Evolutionary conservation across 2,329 filamentous ascomycete genomes (phyloP), one percentile per base, ranked within the genome.

Genomic region (Colletotrichum tanaceti): DNA sequence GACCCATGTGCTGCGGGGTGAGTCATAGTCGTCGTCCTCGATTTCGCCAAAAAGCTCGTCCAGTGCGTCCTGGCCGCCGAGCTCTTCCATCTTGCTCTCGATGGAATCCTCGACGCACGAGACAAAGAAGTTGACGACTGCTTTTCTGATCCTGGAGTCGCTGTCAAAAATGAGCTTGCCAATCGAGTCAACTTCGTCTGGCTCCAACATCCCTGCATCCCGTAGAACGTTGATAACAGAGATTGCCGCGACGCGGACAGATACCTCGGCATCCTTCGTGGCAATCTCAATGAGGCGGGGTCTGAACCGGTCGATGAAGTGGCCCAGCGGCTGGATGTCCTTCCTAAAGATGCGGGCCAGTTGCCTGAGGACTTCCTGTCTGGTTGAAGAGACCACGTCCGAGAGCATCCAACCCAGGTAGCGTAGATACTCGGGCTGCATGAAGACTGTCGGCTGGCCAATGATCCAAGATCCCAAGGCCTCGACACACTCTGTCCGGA

Each of bases 401-500:
- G 94, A 97, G 38, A 99, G 85, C 75, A 97, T 90, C 96, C 96
- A 99, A 60, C 96, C 96, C 6, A 99, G 85, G 75, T 99, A 99
- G 70, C 96, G 90, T 58, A 99, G 83, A 79, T 97, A 97, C 73
- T 91, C 87, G 1, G 93, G 93, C 72, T 98, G 93, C 78, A 98
- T 93, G 80, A 97, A 99, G 53, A 93, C 87, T 54, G 93, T 93
- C 2, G 94, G 93, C 59, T 97, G 89, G 13, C 88, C 88, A 77
- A 90, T 87, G 73, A 98, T 97, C 96, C 96, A 99, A 47, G 90
- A 87, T 35, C 94, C 94, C 10, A 99, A 85, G 16, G 93, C 93
- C 71, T 92, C 89, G 28, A 97, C 90, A 76, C 95, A 98, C 75
- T 98, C 95, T 0, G 91, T 89, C 61, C 96, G 89, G 72, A 99